phyloP scores from a whole-genome alignment of 1,139 yeast genomes.

The Suhomyces taliae region DNA sequence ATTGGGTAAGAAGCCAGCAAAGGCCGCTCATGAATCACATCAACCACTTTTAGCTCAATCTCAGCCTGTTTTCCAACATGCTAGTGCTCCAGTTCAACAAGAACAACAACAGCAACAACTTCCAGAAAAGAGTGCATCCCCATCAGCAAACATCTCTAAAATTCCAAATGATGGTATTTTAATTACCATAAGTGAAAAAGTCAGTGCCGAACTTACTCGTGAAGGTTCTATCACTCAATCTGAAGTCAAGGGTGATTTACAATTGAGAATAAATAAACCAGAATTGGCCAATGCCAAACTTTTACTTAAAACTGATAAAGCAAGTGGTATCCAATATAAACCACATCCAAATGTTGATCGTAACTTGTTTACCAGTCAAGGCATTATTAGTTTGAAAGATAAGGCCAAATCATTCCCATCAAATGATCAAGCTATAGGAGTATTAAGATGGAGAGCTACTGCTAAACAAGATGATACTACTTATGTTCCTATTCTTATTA shows the following conservation, averaged over 20 bases:
- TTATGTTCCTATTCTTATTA: slow-evolving; percentile 70
- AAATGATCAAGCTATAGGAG: slow-evolving; percentile 87
- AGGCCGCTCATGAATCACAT: slow-evolving; percentile 32
- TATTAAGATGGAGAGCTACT: slow-evolving; percentile 83
- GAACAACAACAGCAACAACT: slow-evolving; percentile 11
- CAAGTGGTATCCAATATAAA: slow-evolving; percentile 67
- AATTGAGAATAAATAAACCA: slow-evolving; percentile 78
- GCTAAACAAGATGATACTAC: slow-evolving; percentile 59
- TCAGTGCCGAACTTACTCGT: slow-evolving; percentile 74
- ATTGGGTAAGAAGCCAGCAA: slow-evolving; percentile 64
- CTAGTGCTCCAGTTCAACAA: slow-evolving; percentile 14
- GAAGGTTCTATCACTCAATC: slow-evolving; percentile 77
- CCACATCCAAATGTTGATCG: slow-evolving; percentile 97
- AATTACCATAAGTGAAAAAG: slow-evolving; percentile 73
- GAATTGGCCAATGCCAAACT: slow-evolving; percentile 67
- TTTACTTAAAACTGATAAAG: slow-evolving; percentile 50
- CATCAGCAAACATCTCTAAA: slow-evolving; percentile 30
- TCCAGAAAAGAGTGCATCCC: slow-evolving; percentile 25
- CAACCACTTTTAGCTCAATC: slow-evolving; percentile 44
- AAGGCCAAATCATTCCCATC: slow-evolving; percentile 80
- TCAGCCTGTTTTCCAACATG: slow-evolving; percentile 25
- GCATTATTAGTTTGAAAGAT: slow-evolving; percentile 74
- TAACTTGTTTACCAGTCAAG: slow-evolving; percentile 55
- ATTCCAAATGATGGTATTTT: slow-evolving; percentile 73
- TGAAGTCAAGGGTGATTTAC: slow-evolving; percentile 89